Percentiles rank a stretch among this genome's conserved stretches.
phyloP scores from a whole-genome alignment of 257 asterid genomes.

The Przewalskia tangutica region DNA sequence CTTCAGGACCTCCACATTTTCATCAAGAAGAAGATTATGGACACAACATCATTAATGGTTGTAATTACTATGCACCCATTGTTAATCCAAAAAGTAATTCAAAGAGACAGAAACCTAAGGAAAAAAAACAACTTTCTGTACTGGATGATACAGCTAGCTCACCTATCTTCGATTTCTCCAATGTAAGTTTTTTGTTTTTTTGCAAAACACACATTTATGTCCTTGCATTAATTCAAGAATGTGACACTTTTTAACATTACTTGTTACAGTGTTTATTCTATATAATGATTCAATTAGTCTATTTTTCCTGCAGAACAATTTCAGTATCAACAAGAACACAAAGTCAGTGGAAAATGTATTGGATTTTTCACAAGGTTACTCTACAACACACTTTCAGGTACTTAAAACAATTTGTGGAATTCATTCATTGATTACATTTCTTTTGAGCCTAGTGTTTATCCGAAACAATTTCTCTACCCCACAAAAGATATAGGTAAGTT shows the following conservation, averaged over 20 bases:
- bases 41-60: not conserved
- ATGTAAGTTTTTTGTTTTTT: slow-evolving; percentile 25
- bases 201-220: not conserved
- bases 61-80: slow-evolving; percentile 9
- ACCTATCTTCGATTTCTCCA: slow-evolving; percentile 45
- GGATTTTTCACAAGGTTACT: slow-evolving; percentile 81
- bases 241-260: not conserved
- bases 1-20: slow-evolving; percentile 77
- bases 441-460: too few species aligned
- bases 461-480: too few species aligned
- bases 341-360: slow-evolving; percentile 35
- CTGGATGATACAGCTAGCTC: slow-evolving; percentile 95
- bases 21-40: slow-evolving; percentile 28
- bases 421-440: too few species aligned
- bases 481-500: too few species aligned
- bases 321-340: slow-evolving; percentile 18
- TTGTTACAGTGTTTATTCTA: not conserved
- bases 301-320: slow-evolving; percentile 15
- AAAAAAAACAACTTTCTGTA: slow-evolving; percentile 26
- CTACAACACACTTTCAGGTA: slow-evolving; percentile 70
- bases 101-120: slow-evolving; percentile 25
- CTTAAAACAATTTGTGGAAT: not conserved
- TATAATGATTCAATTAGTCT: too few species aligned
- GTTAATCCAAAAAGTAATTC: slow-evolving; percentile 11
- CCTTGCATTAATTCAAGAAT: not conserved